Percentiles rank a stretch among this genome's conserved stretches.
Evolutionary conservation across 2,329 filamentous ascomycete species (phyloP).

Genomic region (Fusarium sp.): DNA sequence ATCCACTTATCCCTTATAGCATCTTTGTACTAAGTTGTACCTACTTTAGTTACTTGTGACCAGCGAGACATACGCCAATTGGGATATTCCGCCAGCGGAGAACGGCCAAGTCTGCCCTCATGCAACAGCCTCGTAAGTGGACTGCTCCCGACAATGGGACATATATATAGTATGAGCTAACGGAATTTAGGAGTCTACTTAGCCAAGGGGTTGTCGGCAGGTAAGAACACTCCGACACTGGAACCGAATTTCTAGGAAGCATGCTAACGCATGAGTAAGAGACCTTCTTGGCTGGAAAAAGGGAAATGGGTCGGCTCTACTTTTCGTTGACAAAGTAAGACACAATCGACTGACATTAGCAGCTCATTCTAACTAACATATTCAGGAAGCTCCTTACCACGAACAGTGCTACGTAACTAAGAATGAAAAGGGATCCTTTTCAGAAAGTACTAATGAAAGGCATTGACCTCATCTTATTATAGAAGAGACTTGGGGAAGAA

Average conservation of each 20-base stretch:
- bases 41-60: not conserved
- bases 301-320: rapidly evolving
- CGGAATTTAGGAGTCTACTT: not conserved
- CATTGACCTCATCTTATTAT: too few relatives aligned
- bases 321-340: not conserved
- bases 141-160: too few relatives aligned
- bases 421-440: too few relatives aligned
- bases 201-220: rapidly evolving
- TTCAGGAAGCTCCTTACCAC: not conserved
- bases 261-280: too few relatives aligned
- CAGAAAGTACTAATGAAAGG: too few relatives aligned
- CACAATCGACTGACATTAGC: rapidly evolving
- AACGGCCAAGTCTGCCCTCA: not conserved
- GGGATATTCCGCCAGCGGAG: not conserved
- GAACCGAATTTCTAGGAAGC: too few relatives aligned
- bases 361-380: not conserved
- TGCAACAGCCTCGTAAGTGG: not conserved
- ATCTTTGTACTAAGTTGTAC: not conserved
- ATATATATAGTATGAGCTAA: not conserved
- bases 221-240: not conserved
- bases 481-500: too few relatives aligned
- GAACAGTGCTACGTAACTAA: not conserved
- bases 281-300: not conserved
- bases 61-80: not conserved
- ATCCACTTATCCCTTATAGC: not conserved